Conservation (phyloP, 768 basidiomycete species). For the Suillus paluster region DNA sequence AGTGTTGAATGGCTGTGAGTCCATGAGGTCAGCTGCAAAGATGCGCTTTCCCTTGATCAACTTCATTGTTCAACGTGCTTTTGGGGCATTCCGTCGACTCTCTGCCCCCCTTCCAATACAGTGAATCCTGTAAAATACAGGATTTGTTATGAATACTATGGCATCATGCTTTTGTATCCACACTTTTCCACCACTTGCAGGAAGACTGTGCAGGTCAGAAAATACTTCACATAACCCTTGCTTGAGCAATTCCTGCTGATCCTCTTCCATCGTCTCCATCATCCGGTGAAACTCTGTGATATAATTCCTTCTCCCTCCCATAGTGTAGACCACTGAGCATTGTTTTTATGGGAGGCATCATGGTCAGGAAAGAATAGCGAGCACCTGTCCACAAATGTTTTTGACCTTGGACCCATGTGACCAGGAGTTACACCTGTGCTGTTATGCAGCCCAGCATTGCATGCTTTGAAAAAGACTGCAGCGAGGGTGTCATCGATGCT, state of each 20-base stretch:
- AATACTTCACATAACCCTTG: constrained; percentile 9
- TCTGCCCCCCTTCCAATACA: neutral
- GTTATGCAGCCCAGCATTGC: constrained; percentile 11
- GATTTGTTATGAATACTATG: constrained; percentile 8
- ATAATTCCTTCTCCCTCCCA: constrained; percentile 8
- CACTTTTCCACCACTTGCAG: neutral
- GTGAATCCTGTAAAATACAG: constrained; percentile 11
- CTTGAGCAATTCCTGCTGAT: neutral
- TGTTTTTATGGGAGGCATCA: neutral
- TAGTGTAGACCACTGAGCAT: neutral
- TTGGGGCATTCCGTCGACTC: neutral
- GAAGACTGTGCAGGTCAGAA: constrained; percentile 10
- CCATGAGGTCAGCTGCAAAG: too few species aligned
- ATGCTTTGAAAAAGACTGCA: neutral
- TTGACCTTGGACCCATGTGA: constrained; percentile 6
- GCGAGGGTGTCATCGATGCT: constrained; percentile 10
- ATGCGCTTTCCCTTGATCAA: too few species aligned
- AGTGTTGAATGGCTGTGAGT: too few species aligned
- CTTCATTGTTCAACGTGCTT: neutral
- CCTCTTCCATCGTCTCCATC: neutral
- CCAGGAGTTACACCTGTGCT: neutral
- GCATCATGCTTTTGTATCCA: too few species aligned
- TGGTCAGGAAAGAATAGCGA: constrained; percentile 9
- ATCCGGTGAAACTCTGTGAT: constrained; percentile 10
- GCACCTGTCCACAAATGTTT: neutral